A percentile compares a stretch with the other conserved stretches of the same genome.
These are phyloP conservation scores for Microsporum ferrugineum DNA, from an alignment of 2,329 filamentous ascomycete species.

Conservation along the genomic window DNA sequence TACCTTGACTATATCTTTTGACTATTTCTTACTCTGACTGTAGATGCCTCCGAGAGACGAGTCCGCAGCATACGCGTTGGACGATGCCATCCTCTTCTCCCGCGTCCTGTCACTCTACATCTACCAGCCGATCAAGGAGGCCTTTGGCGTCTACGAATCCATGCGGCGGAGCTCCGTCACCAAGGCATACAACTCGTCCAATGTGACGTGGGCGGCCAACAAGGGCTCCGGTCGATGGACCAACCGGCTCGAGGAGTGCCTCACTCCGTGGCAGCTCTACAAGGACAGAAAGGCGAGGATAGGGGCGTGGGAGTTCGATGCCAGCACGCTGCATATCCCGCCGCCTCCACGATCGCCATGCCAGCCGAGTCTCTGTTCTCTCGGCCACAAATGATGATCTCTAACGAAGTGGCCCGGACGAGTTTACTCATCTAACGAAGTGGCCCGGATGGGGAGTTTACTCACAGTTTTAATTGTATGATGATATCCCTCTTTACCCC, in stretches of 20 bases:
- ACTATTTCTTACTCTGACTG: not conserved
- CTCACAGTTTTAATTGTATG: not conserved
- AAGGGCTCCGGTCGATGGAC: constrained; percentile 29
- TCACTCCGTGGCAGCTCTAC: constrained; percentile 27
- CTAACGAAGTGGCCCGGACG: not conserved
- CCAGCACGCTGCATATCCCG: constrained; percentile 25
- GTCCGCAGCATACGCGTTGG: constrained; percentile 35
- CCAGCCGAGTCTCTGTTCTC: not conserved
- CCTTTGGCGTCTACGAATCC: constrained; percentile 30
- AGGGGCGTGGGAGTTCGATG: constrained; percentile 28
- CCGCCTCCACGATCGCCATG: not conserved
- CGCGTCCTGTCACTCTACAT: constrained; percentile 28
- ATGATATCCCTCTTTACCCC: not conserved
- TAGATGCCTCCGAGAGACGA: constrained; percentile 40
- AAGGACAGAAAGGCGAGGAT: constrained; percentile 20
- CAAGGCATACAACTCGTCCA: constrained; percentile 30
- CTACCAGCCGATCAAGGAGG: constrained; percentile 22
- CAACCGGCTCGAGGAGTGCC: constrained; percentile 29
- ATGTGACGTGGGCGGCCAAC: constrained; percentile 31
- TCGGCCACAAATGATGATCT: not conserved
- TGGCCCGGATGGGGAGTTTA: no score
- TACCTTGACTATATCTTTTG: not conserved
- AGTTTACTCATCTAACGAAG: no score
- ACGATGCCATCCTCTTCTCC: constrained; percentile 36
- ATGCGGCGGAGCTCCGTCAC: constrained; percentile 29